Evolutionary conservation across 2,329 filamentous ascomycete genomes (phyloP), one percentile per base, ranked within the genome.

Genomic region (Bipolaris oryzae): DNA sequence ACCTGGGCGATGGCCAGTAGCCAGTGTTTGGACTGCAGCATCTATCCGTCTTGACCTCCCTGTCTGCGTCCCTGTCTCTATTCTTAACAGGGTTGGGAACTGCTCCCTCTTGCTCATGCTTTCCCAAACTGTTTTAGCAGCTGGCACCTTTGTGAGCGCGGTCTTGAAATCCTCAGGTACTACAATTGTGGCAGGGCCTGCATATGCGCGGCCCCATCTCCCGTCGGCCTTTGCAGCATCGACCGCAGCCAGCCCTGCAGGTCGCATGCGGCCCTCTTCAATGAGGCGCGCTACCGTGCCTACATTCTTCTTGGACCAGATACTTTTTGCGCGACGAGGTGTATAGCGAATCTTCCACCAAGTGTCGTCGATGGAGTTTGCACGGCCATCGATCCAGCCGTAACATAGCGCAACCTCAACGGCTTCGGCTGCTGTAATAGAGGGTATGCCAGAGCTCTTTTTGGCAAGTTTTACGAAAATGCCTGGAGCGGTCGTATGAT

Each of bases 311-410:
- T 81, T 78, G 2, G 85, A 87, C 85, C 85, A 88, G 6, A 83
- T 67, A 63, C 84, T 86, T 33, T 79, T 80, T 28, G 77, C 69
- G 3, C 81, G 79, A 4, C 85, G 83, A 1, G 85, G 85, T 1
- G 85, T 86, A 75, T 85, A 87, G 7, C 84, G 80, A 62, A 85
- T 83, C 1, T 83, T 67, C 68, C 83, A 87, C 62, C 78, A 80
- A 3, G 72, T 63, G 0, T 77, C 77, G 60, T 86, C 80, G 44
- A 77, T 69, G 3, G 74, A 55, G 44, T 78, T 77, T 2, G 78
- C 78, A 64, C 85, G 84, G 0, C 85, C 84, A 67, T 88, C 85
- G 54, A 87, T 88, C 85, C 85, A 88, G 39, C 86, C 85, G 64
- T 82, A 83, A 68, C 85, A 87, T 6, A 88, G 77, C 1, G 85